A percentile compares a stretch with the other conserved stretches of the same genome.
Conservation (phyloP, 371 early-diverging fungal genomes). For the Mucor ambiguus region DNA sequence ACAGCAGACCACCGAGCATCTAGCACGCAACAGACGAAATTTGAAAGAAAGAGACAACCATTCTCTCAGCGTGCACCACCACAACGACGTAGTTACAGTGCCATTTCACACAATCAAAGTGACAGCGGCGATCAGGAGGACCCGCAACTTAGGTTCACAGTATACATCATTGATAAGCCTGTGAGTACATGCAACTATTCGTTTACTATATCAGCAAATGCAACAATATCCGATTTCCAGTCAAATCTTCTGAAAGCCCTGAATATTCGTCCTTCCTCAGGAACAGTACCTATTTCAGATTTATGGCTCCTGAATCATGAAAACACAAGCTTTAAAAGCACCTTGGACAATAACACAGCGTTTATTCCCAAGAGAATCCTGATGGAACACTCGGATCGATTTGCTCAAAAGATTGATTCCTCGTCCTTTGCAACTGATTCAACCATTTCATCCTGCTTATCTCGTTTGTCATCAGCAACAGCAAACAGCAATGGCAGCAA, state of each 20-base stretch:
- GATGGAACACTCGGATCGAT: background rate
- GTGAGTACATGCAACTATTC: background rate
- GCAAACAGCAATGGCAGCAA: background rate
- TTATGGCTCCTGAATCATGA: constrained; percentile 9
- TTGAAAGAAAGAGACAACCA: background rate
- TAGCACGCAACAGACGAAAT: background rate
- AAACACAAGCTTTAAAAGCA: background rate
- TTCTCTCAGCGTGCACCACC: background rate
- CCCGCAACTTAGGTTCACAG: background rate
- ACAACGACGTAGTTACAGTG: background rate
- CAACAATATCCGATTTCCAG: background rate
- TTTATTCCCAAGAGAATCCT: background rate
- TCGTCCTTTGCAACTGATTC: background rate
- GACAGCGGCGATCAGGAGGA: background rate
- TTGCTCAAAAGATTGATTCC: constrained; percentile 4
- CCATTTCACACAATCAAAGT: background rate
- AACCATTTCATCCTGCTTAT: background rate
- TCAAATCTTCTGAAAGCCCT: constrained; percentile 5
- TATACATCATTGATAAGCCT: background rate
- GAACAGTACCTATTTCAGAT: background rate
- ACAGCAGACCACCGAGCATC: background rate
- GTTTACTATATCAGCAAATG: constrained; percentile 7
- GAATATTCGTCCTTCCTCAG: background rate
- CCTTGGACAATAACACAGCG: background rate
- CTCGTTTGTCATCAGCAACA: background rate